phyloP scores from a whole-genome alignment of 345 rosid genomes.

The Pseudoturritis turrita region DNA sequence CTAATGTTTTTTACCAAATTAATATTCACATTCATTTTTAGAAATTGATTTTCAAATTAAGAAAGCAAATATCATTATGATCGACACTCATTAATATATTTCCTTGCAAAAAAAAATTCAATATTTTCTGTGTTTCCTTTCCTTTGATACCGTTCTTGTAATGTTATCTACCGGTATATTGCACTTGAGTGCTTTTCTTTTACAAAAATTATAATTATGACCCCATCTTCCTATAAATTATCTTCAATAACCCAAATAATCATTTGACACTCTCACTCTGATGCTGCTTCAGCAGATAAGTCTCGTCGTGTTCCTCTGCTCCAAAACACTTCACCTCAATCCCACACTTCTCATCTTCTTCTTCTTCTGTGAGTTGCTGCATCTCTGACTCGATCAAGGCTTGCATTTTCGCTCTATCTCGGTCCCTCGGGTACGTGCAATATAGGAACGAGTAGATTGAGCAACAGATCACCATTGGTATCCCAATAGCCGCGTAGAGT shows the following conservation, averaged over 20 bases:
- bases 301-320: slow-evolving; percentile 26
- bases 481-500: slow-evolving; percentile 64
- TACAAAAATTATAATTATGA: not conserved
- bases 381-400: slow-evolving; percentile 72
- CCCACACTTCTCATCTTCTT: slow-evolving; percentile 16
- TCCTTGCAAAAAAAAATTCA: not conserved
- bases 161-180: slow-evolving; percentile 12
- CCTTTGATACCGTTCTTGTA: not conserved
- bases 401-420: slow-evolving; percentile 72
- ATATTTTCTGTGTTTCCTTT: not conserved
- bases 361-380: slow-evolving; percentile 34
- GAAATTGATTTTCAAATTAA: not conserved
- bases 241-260: too few relatives aligned
- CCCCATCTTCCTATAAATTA: not conserved
- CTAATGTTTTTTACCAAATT: not conserved
- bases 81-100: not conserved
- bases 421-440: slow-evolving; percentile 72
- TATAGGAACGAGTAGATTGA: slow-evolving; percentile 71
- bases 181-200: not conserved
- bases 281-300: slow-evolving; percentile 26
- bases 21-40: not conserved
- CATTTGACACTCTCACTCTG: slow-evolving; percentile 12
- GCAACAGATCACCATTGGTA: slow-evolving; percentile 76
- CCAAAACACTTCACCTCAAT: slow-evolving; percentile 30
- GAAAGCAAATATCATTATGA: not conserved